phyloP scores from a whole-genome alignment of 2,329 filamentous ascomycete species.

The Xylaria sp. region DNA sequence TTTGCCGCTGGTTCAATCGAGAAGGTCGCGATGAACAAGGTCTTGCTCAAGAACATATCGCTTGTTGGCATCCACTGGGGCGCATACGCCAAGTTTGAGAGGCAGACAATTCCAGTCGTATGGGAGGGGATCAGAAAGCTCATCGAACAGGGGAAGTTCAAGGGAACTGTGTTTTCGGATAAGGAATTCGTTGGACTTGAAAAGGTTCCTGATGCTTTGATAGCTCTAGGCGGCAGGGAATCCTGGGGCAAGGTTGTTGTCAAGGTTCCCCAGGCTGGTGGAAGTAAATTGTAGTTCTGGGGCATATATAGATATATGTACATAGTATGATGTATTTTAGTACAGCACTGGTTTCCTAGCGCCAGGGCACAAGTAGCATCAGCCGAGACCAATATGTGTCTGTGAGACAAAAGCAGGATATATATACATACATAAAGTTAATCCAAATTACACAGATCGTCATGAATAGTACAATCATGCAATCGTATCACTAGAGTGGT shows the following conservation, averaged over 20 bases:
- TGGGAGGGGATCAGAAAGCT: conserved; percentile 86
- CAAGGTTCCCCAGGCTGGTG: conserved; percentile 76
- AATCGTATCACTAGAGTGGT: background rate
- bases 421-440: background rate
- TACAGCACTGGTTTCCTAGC: background rate
- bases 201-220: conserved; percentile 77
- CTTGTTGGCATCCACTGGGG: conserved; percentile 94
- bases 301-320: background rate
- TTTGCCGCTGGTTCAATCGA: conserved; percentile 90
- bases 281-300: conserved; percentile 61
- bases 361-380: background rate
- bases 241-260: conserved; percentile 98
- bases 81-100: conserved; percentile 79
- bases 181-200: conserved; percentile 85
- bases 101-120: conserved; percentile 73
- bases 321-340: background rate
- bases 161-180: conserved; percentile 83
- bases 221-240: conserved; percentile 79
- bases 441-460: background rate
- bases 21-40: conserved; percentile 91
- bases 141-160: conserved; percentile 81
- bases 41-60: conserved; percentile 91
- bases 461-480: background rate
- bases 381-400: background rate
- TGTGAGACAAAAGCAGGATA: background rate